Evolutionary conservation across 1,139 yeast species (phyloP), one percentile per base, ranked within the genome.

Genomic region (Kazachstania sp.): DNA sequence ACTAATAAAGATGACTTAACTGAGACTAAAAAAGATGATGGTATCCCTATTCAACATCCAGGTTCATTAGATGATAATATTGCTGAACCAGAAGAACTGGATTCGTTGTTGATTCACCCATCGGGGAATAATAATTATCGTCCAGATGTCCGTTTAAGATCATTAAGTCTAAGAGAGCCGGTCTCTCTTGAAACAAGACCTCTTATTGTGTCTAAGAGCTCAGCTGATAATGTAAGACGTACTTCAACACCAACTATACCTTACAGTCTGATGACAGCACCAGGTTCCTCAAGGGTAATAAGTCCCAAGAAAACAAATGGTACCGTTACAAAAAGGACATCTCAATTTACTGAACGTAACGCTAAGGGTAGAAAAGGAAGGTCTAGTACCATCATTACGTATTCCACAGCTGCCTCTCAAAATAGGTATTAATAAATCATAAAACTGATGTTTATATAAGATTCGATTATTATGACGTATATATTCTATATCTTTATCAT

Each of bases 81-180:
- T 8, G 44, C 54, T 29, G 59, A 56, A 47, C 46, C 59, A 4
- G 58, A 54, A 43, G 45, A 46, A 16, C 41, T 48, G 9, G 53
- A 53, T 23, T 46, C 53, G 2, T 42, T 54, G 20, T 41, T 53
- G 23, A 48, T 54, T 34, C 48, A 54, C 26, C 19, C 28, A 31
- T 39, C 9, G 18, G 26, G 31, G 30, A 32, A 13, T n/a, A 23
- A 12, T n/a, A 32, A 5, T 13, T 7, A 40, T 15, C 20, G 20
- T 9, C 18, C 16, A 28, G 43, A 40, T n/a, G 31, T 15, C 13
- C 41, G 51, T 26, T 19, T 45, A 12, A 45, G 51, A 28, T 49
- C 51, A 30, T 35, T 44, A 32, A 46, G 49, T 41, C 16, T 46
- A 15, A 46, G 46, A 32, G 43, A 40, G 30, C 35, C 43, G 30